Evolutionary conservation across 164 flowering plant genomes (phyloP).

Genomic region (Stephania cephalantha): DNA sequence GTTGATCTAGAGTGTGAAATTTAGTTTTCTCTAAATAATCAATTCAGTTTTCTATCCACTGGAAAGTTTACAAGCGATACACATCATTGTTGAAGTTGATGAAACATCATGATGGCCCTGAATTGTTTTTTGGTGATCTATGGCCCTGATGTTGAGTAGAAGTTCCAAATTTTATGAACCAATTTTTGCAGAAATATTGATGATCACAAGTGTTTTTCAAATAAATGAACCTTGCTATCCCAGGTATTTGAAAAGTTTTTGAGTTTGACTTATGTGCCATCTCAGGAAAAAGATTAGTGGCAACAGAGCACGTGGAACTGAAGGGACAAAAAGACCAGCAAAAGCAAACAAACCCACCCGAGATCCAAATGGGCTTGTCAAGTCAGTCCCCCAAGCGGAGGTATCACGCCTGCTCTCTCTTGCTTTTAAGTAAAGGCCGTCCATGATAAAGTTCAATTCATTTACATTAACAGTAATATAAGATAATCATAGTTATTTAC

Average conservation of each 20-base stretch:
- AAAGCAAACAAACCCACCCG: slow-evolving; percentile 33
- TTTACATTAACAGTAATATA: not conserved
- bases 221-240: not conserved
- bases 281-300: slow-evolving; percentile 54
- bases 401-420: slow-evolving; percentile 23
- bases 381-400: slow-evolving; percentile 25
- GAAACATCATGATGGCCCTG: not conserved
- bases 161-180: not conserved
- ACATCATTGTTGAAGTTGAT: not conserved
- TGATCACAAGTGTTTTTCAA: not conserved
- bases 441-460: not conserved
- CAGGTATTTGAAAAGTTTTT: not conserved
- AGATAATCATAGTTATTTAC: not conserved
- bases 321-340: slow-evolving; percentile 35
- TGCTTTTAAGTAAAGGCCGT: not conserved
- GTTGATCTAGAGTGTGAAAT: not conserved
- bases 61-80: not conserved
- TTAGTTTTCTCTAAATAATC: not conserved
- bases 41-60: slow-evolving; percentile 3
- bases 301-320: slow-evolving; percentile 32
- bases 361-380: slow-evolving; percentile 30
- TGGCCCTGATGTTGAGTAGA: not conserved
- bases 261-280: not conserved
- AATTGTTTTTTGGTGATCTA: too few species aligned
- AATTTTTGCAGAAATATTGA: not conserved